Conservation (phyloP, 75 land plant genomes). For the Pinus taeda region DNA sequence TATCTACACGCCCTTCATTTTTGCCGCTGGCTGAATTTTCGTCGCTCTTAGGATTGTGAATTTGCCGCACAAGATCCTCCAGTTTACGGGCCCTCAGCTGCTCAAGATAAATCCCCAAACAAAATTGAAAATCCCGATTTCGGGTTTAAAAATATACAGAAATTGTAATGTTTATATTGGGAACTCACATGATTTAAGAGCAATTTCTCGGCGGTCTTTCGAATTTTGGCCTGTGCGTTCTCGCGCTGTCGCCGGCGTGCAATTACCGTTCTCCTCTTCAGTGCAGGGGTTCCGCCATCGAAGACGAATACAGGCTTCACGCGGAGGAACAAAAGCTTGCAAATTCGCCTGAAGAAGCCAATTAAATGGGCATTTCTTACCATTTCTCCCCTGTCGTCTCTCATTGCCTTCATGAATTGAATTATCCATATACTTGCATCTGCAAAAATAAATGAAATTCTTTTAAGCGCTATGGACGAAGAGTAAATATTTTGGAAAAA, state of each 20-base stretch:
- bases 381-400: slow-evolving; percentile 98
- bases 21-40: background rate
- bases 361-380: slow-evolving; percentile 87
- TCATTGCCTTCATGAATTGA: slow-evolving; percentile 99
- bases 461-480: background rate
- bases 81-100: slow-evolving; percentile 73
- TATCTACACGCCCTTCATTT: background rate
- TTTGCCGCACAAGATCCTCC: slow-evolving; percentile 63
- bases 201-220: slow-evolving; percentile 97
- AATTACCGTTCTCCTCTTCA: slow-evolving; percentile 88
- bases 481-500: background rate
- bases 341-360: slow-evolving; percentile 97
- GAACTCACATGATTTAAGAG: slow-evolving; percentile 83
- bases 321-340: slow-evolving; percentile 88
- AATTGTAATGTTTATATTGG: too few species aligned
- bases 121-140: background rate
- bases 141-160: background rate
- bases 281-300: slow-evolving; percentile 97
- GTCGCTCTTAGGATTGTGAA: slow-evolving; percentile 28
- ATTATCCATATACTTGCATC: slow-evolving; percentile 99
- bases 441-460: slow-evolving; percentile 19
- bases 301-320: slow-evolving; percentile 94
- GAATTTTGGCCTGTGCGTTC: slow-evolving; percentile 81
- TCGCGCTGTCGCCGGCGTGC: slow-evolving; percentile 93
- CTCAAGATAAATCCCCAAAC: background rate